A percentile compares a stretch with the other conserved stretches of the same genome.
Conservation (phyloP, 2,329 filamentous ascomycete genomes). For the Magnaporthiopsis poae region DNA sequence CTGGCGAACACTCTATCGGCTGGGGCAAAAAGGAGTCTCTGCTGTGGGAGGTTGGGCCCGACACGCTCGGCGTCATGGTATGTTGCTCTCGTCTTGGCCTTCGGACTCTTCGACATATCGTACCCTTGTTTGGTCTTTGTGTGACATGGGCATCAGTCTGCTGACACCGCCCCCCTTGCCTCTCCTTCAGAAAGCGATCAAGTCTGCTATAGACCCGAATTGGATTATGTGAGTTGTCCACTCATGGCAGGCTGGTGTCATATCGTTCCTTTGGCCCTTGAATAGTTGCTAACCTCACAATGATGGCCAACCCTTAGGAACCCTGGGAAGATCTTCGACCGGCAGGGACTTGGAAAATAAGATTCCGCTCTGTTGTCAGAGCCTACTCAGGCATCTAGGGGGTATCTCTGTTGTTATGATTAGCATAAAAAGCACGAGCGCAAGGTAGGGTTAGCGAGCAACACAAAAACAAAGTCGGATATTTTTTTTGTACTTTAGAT, state of each 20-base stretch:
- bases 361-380: neutral
- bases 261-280: neutral
- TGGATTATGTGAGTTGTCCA: constrained; percentile 57
- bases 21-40: constrained; percentile 78
- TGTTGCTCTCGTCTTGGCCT: constrained; percentile 8
- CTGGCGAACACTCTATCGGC: constrained; percentile 78
- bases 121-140: neutral
- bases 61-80: constrained; percentile 71
- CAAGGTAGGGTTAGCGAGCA: neutral
- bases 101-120: neutral
- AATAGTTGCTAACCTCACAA: neutral
- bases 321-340: constrained; percentile 81
- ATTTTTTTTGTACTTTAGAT: neutral
- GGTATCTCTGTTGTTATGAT: too few relatives aligned
- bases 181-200: constrained; percentile 50
- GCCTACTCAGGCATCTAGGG: neutral
- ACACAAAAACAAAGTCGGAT: neutral
- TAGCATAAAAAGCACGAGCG: neutral
- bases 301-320: constrained; percentile 36
- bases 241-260: neutral
- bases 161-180: neutral
- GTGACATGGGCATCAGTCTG: neutral
- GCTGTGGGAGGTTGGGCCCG: constrained; percentile 66
- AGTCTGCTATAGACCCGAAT: constrained; percentile 68
- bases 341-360: constrained; percentile 21